Conservation (phyloP, 129 eudicot species). For the Silybum marianum region DNA sequence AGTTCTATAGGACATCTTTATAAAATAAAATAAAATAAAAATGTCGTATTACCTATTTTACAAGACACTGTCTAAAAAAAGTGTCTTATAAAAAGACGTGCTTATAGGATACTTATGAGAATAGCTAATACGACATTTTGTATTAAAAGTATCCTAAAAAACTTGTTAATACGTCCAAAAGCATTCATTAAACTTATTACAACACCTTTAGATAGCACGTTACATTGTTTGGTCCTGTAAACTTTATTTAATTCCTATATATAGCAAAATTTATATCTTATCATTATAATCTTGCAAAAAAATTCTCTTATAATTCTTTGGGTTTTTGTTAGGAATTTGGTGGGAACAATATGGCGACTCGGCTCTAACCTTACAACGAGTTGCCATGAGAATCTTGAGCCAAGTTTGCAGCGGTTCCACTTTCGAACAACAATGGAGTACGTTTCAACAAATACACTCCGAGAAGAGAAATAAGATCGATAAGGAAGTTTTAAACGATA, state of each 20-base stretch:
- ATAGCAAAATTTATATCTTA: not conserved
- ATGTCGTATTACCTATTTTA: no score
- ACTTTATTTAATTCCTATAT: not conserved
- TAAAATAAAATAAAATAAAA: no score
- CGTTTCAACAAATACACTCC: constrained; percentile 74
- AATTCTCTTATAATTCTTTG: not conserved
- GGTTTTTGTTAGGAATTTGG: constrained; percentile 63
- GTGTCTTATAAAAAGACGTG: no score
- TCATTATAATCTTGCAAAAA: not conserved
- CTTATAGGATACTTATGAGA: no score
- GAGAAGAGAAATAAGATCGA: constrained; percentile 90
- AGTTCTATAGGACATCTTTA: no score
- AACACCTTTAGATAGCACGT: no score
- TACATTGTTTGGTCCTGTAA: not conserved
- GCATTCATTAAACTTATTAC: not conserved
- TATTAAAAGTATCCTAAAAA: no score
- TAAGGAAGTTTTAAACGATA: constrained; percentile 72
- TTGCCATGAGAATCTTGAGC: constrained; percentile 85
- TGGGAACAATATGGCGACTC: constrained; percentile 97
- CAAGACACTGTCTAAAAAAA: no score
- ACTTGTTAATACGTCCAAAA: not conserved
- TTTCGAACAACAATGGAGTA: constrained; percentile 69
- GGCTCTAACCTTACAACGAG: constrained; percentile 77
- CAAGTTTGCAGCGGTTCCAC: constrained; percentile 82
- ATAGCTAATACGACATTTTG: no score